Percentiles rank a stretch among this genome's conserved stretches.
These are phyloP conservation scores for Camellia japonica DNA, from an alignment of 148 eudicot species.

Conservation along the genomic window DNA sequence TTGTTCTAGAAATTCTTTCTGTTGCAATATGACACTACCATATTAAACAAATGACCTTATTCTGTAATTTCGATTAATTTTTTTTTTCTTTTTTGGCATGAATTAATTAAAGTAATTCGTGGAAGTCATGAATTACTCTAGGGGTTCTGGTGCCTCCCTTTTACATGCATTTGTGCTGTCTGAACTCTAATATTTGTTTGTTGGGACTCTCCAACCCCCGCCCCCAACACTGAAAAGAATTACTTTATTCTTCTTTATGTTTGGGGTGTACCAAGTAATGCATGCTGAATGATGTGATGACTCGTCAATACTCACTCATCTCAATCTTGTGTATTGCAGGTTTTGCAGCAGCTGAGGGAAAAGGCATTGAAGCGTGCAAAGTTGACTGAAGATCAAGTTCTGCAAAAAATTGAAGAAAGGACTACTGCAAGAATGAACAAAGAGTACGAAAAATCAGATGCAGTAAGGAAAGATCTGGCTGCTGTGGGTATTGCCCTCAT, in stretches of 20 bases:
- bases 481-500: conserved; percentile 78
- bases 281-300: background rate
- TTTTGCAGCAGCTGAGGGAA: conserved; percentile 64
- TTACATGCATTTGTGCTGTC: background rate
- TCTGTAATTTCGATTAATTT: background rate
- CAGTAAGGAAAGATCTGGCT: conserved; percentile 79
- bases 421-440: conserved; percentile 64
- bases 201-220: no score
- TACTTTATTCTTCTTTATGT: no score
- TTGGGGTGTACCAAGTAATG: background rate
- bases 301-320: background rate
- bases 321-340: conserved; percentile 33
- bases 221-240: no score
- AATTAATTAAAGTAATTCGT: background rate
- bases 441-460: conserved; percentile 86
- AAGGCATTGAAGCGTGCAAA: conserved; percentile 83
- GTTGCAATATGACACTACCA: background rate
- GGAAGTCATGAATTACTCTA: background rate
- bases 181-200: no score
- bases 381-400: conserved; percentile 69
- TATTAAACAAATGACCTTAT: background rate
- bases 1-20: background rate
- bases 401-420: conserved; percentile 72
- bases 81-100: no score
- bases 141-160: background rate